Percentiles rank a stretch among this genome's conserved stretches.
phyloP scores from a whole-genome alignment of 1,139 yeast species.

The Hyphopichia wangnamkhiaoensis region DNA sequence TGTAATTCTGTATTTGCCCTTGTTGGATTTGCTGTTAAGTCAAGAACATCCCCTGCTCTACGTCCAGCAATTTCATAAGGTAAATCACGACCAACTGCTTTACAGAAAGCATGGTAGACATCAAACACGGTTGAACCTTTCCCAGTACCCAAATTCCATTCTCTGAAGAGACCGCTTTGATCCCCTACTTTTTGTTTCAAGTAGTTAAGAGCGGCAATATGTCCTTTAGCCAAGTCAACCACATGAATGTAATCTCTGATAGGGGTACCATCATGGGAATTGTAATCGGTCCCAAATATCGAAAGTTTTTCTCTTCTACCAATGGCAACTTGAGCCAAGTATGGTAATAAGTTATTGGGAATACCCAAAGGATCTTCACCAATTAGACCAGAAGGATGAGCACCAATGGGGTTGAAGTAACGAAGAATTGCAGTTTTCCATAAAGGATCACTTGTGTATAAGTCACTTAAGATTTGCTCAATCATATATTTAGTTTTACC shows the following conservation, averaged over 20 bases:
- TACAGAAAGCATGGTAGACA: conserved; percentile 65
- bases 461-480: conserved; percentile 63
- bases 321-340: conserved; percentile 74
- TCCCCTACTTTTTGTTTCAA: conserved; percentile 39
- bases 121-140: conserved; percentile 77
- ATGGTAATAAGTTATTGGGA: conserved; percentile 77
- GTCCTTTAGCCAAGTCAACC: conserved; percentile 80
- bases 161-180: conserved; percentile 60
- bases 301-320: conserved; percentile 67
- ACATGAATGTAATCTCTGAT: conserved; percentile 84
- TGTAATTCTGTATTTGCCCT: conserved; percentile 66
- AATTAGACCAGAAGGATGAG: conserved; percentile 76
- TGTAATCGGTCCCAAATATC: conserved; percentile 70
- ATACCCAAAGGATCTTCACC: conserved; percentile 82
- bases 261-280: conserved; percentile 77
- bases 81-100: conserved; percentile 65
- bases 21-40: conserved; percentile 70
- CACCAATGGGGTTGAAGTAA: conserved; percentile 84
- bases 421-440: conserved; percentile 72
- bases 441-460: conserved; percentile 43
- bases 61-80: conserved; percentile 68
- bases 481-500: conserved; percentile 71
- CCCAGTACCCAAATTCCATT: conserved; percentile 86
- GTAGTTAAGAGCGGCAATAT: conserved; percentile 67
- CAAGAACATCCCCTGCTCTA: conserved; percentile 77